Conservation (phyloP, 345 rosid species). For the Ailanthus altissimus region DNA sequence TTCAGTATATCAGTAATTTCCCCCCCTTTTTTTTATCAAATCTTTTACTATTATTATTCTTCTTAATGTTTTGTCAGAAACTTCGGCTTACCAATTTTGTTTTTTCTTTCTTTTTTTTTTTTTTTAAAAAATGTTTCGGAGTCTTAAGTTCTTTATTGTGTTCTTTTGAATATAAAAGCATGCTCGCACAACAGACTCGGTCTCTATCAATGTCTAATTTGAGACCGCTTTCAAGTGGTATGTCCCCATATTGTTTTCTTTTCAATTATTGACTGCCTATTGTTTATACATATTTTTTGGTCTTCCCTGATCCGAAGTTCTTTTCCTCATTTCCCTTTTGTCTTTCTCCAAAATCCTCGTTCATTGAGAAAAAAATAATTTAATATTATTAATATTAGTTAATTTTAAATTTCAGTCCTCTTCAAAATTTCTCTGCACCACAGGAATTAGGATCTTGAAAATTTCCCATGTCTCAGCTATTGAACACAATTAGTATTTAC, state of each 20-base stretch:
- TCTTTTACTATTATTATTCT: no score
- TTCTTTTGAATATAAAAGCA: conserved; percentile 24
- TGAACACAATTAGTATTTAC: no score
- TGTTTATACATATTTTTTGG: conserved; percentile 1
- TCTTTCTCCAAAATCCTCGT: conserved; percentile 29
- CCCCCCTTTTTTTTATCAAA: not conserved
- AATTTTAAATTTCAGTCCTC: not conserved
- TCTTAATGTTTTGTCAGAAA: conserved; percentile 30
- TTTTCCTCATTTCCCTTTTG: conserved; percentile 37
- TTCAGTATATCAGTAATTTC: no score
- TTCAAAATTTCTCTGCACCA: not conserved
- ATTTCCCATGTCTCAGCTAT: conserved; percentile 13
- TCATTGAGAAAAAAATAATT: not conserved
- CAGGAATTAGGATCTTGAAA: conserved; percentile 15
- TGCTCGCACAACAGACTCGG: not conserved
- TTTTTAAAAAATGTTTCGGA: no score
- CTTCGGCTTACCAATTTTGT: conserved; percentile 32
- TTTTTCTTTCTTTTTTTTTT: no score
- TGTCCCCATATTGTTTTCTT: conserved; percentile 28
- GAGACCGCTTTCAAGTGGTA: conserved; percentile 25
- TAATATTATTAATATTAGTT: not conserved
- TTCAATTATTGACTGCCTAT: conserved; percentile 32
- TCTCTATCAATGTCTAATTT: conserved; percentile 11
- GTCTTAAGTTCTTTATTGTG: not conserved
- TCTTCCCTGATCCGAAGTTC: conserved; percentile 53